These are phyloP conservation scores for Chenopodium berlandieri DNA, from an alignment of 148 eudicot genomes.

Conservation along the genomic window DNA sequence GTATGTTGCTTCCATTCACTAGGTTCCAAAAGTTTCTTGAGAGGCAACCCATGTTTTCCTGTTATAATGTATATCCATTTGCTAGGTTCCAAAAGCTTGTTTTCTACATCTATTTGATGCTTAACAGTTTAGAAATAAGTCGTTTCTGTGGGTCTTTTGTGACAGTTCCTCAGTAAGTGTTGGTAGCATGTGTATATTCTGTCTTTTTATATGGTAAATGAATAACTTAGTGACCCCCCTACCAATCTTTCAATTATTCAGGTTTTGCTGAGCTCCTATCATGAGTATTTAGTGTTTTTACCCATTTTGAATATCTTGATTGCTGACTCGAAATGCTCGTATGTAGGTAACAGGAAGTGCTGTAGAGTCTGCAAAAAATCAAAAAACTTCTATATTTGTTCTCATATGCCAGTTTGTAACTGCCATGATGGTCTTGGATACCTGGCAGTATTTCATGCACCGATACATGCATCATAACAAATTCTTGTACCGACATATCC, in stretches of 20 bases:
- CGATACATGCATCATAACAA: conserved; percentile 92
- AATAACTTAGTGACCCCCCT: not conserved
- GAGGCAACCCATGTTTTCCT: not conserved
- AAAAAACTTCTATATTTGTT: conserved; percentile 38
- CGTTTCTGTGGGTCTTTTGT: not conserved
- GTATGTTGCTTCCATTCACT: too few species aligned
- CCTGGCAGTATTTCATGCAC: conserved; percentile 97
- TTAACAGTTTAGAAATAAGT: not conserved
- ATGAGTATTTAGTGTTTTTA: not conserved
- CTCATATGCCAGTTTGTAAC: conserved; percentile 49
- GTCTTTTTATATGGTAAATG: not conserved
- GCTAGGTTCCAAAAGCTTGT: not conserved
- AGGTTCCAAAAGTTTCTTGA: not conserved
- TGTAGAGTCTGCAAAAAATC: conserved; percentile 26
- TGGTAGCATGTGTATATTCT: not conserved
- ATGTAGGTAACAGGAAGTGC: conserved; percentile 64
- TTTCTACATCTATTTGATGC: not conserved
- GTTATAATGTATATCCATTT: not conserved
- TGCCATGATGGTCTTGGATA: conserved; percentile 79
- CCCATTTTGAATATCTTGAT: not conserved
- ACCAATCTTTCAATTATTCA: not conserved
- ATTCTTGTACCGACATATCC: conserved; percentile 68
- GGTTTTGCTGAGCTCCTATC: not conserved
- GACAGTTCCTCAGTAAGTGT: not conserved
- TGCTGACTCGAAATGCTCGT: conserved; percentile 20